These are phyloP conservation scores for Plectosphaerella plurivora DNA, from an alignment of 2,329 filamentous ascomycete genomes.

Conservation along the genomic window DNA sequence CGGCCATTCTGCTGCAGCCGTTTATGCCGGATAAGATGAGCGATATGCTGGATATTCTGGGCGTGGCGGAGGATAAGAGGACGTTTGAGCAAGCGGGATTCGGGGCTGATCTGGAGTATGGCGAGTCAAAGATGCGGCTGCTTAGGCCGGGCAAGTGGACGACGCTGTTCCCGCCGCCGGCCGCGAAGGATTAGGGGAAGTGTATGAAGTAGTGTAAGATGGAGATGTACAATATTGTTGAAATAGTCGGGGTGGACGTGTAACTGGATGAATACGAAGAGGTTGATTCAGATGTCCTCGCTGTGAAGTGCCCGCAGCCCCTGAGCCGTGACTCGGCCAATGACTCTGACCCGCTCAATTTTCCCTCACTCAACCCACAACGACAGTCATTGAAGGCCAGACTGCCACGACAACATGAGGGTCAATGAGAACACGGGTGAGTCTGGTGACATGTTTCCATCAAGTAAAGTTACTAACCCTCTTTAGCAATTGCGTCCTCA, in stretches of 20 bases:
- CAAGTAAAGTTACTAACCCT: neutral
- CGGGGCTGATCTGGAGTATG: slow-evolving; percentile 67
- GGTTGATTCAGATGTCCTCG: neutral
- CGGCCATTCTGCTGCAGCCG: slow-evolving; percentile 81
- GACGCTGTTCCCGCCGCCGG: slow-evolving; percentile 46
- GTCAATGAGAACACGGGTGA: slow-evolving; percentile 40
- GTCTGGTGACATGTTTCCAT: neutral
- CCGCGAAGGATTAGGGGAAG: neutral
- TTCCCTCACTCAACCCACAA: neutral
- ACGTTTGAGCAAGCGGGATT: slow-evolving; percentile 57
- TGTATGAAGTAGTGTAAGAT: neutral
- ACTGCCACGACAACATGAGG: slow-evolving; percentile 26
- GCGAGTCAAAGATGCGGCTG: slow-evolving; percentile 30
- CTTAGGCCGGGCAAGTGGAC: slow-evolving; percentile 31
- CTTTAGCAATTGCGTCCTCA: slow-evolving; percentile 60
- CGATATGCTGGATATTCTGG: slow-evolving; percentile 70
- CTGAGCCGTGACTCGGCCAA: neutral
- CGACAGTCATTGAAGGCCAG: neutral
- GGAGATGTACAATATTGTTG: neutral
- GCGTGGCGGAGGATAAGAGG: slow-evolving; percentile 61
- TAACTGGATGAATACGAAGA: neutral
- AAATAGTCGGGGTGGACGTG: neutral
- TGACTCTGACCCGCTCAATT: neutral
- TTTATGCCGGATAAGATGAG: slow-evolving; percentile 79
- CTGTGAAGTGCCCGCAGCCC: neutral